Evolutionary conservation across 306 rosid genomes (phyloP).

Genomic region (Trifolium repens): DNA sequence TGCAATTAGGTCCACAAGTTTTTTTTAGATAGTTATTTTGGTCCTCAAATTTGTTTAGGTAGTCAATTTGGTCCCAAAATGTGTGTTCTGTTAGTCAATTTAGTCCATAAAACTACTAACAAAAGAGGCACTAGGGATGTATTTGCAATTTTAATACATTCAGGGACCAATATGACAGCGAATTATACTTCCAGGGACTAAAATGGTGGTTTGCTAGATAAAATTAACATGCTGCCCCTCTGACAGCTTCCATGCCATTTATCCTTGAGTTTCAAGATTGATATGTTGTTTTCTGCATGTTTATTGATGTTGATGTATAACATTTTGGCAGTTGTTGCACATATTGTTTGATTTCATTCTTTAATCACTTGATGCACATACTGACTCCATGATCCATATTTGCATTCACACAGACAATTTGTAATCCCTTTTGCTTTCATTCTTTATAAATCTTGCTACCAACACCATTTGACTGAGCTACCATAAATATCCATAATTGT

Average conservation of each 20-base stretch:
- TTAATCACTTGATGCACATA: background rate
- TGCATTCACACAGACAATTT: background rate
- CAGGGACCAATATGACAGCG: no score
- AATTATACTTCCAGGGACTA: no score
- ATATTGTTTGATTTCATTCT: background rate
- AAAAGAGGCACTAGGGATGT: no score
- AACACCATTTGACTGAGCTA: background rate
- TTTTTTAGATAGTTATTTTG: no score
- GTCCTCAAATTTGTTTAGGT: no score
- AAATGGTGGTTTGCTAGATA: no score
- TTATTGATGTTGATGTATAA: background rate
- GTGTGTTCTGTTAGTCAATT: no score
- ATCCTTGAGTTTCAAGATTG: background rate
- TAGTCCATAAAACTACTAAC: no score
- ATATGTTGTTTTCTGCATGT: slow-evolving; percentile 3
- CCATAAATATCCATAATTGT: background rate
- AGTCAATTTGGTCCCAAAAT: no score
- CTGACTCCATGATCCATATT: background rate
- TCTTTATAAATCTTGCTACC: slow-evolving; percentile 13
- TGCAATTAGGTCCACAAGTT: no score
- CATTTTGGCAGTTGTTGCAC: slow-evolving; percentile 4
- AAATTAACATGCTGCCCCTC: background rate
- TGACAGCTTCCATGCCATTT: background rate
- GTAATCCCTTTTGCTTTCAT: background rate
- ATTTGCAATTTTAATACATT: no score